Conservation (phyloP, 2,329 filamentous ascomycete species). For the Colletotrichum coccodes region DNA sequence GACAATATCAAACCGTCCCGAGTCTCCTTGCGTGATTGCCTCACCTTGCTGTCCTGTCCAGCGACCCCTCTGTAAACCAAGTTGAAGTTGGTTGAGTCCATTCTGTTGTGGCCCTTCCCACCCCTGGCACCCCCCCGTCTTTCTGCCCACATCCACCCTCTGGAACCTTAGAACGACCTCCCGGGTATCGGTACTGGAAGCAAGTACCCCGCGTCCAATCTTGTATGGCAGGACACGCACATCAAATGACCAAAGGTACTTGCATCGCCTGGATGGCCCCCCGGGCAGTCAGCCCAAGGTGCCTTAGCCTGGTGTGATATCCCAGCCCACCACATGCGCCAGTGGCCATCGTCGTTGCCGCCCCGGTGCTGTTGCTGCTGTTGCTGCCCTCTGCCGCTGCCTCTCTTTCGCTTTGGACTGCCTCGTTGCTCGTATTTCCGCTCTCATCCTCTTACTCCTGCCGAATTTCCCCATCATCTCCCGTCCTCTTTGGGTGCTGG, state of each 20-base stretch:
- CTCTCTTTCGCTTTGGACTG: neutral
- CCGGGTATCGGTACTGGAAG: neutral
- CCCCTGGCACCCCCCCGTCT: neutral
- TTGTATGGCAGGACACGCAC: neutral
- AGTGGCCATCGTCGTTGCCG: neutral
- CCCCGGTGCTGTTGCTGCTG: neutral
- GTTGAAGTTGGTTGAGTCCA: neutral
- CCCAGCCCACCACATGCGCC: slow-evolving; percentile 4
- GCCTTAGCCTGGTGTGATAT: neutral
- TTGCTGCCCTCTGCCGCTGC: neutral
- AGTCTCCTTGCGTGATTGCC: neutral
- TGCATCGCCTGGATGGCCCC: neutral
- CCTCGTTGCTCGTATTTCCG: neutral
- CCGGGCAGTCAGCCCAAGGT: neutral
- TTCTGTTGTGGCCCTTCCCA: neutral
- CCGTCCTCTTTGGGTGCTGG: neutral
- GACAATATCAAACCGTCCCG: too few species aligned
- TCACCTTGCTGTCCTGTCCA: neutral
- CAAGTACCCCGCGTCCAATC: neutral
- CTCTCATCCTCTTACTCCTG: neutral
- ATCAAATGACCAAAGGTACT: neutral
- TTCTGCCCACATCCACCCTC: neutral
- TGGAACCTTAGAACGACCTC: neutral
- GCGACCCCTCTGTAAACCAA: neutral
- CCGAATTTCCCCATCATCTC: neutral